Conservation (phyloP, 1,139 yeast genomes). For the Sugiyamaella grinbergsii region DNA sequence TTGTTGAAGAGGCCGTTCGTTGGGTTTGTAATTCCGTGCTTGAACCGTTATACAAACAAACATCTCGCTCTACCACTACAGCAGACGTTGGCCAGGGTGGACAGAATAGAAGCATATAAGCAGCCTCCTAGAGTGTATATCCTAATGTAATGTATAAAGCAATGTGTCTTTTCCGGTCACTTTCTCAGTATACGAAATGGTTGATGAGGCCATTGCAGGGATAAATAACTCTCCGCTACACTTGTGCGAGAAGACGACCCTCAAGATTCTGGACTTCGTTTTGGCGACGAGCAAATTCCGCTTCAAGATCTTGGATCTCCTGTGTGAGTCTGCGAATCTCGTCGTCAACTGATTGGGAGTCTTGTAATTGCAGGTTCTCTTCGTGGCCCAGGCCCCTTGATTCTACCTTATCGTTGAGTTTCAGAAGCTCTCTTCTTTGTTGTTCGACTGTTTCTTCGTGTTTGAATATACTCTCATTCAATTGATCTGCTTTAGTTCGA, state of each 20-base stretch:
- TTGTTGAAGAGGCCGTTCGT: no score
- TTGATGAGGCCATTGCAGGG: no score
- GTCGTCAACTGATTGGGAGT: slow-evolving; percentile 3
- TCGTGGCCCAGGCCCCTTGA: slow-evolving; percentile 22
- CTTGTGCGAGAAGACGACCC: slow-evolving; percentile 22
- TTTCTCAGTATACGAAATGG: no score
- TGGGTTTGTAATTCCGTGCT: no score
- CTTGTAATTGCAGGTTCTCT: neutral
- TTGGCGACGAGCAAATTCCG: slow-evolving; percentile 14
- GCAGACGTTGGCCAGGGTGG: no score
- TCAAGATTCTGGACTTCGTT: slow-evolving; percentile 20
- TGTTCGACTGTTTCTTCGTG: slow-evolving; percentile 43
- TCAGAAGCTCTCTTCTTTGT: slow-evolving; percentile 33
- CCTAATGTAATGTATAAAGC: no score
- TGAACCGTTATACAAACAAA: no score
- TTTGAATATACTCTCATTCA: slow-evolving; percentile 36
- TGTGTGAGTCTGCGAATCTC: slow-evolving; percentile 12
- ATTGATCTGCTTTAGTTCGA: slow-evolving; percentile 30
- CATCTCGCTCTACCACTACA: no score
- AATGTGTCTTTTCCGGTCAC: no score
- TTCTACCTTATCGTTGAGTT: slow-evolving; percentile 27
- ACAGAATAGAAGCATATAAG: no score
- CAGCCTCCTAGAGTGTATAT: no score
- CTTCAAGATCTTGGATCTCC: slow-evolving; percentile 19
- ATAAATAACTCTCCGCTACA: no score